phyloP scores from a whole-genome alignment of 2,329 filamentous ascomycete genomes.

The Monascus ruber region DNA sequence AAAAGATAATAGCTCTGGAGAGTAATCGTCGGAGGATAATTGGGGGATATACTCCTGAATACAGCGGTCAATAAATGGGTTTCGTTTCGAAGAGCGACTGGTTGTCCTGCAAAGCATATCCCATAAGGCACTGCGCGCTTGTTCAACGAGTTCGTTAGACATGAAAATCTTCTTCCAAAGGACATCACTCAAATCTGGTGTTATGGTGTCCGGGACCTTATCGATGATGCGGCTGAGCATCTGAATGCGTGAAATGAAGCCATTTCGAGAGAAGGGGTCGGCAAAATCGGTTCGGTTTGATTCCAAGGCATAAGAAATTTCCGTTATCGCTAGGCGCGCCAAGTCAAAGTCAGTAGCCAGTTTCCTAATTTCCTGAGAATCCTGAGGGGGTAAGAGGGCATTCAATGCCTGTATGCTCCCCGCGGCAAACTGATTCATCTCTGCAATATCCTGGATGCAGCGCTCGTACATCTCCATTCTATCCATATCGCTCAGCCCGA shows the following conservation, averaged over 20 bases:
- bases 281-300: constrained; percentile 32
- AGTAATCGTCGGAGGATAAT: constrained; percentile 28
- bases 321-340: constrained; percentile 50
- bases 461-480: constrained; percentile 52
- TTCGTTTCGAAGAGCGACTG: constrained; percentile 17
- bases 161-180: constrained; percentile 69
- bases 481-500: constrained; percentile 44
- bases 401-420: constrained; percentile 61
- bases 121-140: constrained; percentile 60
- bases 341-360: constrained; percentile 52
- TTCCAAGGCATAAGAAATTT: constrained; percentile 48
- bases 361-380: constrained; percentile 42
- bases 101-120: constrained; percentile 43
- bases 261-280: constrained; percentile 25
- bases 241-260: constrained; percentile 46
- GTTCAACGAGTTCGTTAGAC: constrained; percentile 44
- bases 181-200: constrained; percentile 47
- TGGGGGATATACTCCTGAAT: constrained; percentile 31
- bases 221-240: constrained; percentile 48
- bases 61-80: constrained; percentile 33
- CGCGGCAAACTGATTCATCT: constrained; percentile 51
- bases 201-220: constrained; percentile 51
- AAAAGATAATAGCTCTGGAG: constrained; percentile 29
- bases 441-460: constrained; percentile 58
- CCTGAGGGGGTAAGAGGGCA: constrained; percentile 29